Evolutionary conservation across 306 rosid species (phyloP).

Genomic region (Vigna trinervia): DNA sequence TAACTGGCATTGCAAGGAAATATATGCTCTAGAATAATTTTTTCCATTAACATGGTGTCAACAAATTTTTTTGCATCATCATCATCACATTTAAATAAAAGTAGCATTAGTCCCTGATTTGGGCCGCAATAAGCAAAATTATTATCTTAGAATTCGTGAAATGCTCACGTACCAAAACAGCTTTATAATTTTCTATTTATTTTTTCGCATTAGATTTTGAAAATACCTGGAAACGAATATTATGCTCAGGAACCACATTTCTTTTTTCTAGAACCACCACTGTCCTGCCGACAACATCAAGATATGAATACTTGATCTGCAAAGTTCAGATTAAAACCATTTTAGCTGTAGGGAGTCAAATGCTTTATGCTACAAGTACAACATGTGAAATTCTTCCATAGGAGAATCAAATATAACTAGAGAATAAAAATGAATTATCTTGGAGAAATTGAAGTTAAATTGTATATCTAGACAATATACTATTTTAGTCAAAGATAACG

Average conservation of each 20-base stretch:
- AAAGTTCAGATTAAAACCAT: constrained; percentile 40
- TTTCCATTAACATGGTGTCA: background rate
- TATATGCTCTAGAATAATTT: background rate
- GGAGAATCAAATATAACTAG: constrained; percentile 1
- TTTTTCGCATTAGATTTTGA: constrained; percentile 10
- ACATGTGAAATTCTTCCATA: constrained; percentile 19
- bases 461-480: constrained; percentile 18
- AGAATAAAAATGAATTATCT: constrained; percentile 14
- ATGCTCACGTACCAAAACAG: constrained; percentile 16
- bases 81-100: constrained; percentile 20
- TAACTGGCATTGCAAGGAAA: background rate
- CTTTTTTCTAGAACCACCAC: constrained; percentile 89
- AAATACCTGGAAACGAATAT: constrained; percentile 85
- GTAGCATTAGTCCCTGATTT: constrained; percentile 21
- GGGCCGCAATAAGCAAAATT: background rate
- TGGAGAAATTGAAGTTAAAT: constrained; percentile 1
- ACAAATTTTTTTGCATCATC: background rate
- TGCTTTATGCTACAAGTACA: constrained; percentile 29
- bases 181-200: background rate
- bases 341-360: constrained; percentile 33
- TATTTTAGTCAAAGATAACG: background rate
- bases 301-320: constrained; percentile 92
- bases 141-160: constrained; percentile 9
- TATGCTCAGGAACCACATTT: constrained; percentile 91
- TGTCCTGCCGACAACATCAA: constrained; percentile 92